phyloP scores from a whole-genome alignment of 2,329 filamentous ascomycete species.

The Alternaria alternata region DNA sequence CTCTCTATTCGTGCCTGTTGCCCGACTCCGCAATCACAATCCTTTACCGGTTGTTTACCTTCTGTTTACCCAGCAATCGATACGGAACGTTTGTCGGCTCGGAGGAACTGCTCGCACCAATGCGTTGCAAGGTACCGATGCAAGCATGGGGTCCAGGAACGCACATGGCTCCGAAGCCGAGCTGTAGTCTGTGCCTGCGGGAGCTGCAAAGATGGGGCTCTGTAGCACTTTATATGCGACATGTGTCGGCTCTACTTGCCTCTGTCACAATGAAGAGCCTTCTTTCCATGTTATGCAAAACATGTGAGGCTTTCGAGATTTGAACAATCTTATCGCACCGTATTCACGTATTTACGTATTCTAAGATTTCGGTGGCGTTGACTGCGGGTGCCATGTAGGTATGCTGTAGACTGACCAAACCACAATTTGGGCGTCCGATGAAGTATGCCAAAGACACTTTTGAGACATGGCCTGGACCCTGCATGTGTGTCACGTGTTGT shows the following conservation, averaged over 20 bases:
- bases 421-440: background rate
- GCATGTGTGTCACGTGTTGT: slow-evolving; percentile 21
- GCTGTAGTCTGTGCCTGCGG: background rate
- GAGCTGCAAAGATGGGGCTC: slow-evolving; percentile 1
- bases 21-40: slow-evolving; percentile 4
- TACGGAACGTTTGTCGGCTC: slow-evolving; percentile 1
- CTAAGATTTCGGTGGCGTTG: background rate
- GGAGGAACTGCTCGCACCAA: slow-evolving; percentile 11
- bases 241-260: background rate
- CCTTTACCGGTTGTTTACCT: slow-evolving; percentile 2
- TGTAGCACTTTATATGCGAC: slow-evolving; percentile 1
- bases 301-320: background rate
- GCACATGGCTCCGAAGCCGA: background rate
- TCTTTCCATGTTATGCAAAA: background rate
- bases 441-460: background rate
- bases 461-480: slow-evolving; percentile 6
- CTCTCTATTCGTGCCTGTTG: slow-evolving; percentile 4
- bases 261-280: background rate
- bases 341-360: background rate
- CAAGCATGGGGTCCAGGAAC: slow-evolving; percentile 6
- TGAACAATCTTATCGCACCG: background rate
- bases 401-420: background rate
- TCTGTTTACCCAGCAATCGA: slow-evolving; percentile 10
- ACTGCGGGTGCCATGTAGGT: background rate
- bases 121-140: slow-evolving; percentile 4